Conservation (phyloP, 129 eudicot species). For the Silybum marianum region DNA sequence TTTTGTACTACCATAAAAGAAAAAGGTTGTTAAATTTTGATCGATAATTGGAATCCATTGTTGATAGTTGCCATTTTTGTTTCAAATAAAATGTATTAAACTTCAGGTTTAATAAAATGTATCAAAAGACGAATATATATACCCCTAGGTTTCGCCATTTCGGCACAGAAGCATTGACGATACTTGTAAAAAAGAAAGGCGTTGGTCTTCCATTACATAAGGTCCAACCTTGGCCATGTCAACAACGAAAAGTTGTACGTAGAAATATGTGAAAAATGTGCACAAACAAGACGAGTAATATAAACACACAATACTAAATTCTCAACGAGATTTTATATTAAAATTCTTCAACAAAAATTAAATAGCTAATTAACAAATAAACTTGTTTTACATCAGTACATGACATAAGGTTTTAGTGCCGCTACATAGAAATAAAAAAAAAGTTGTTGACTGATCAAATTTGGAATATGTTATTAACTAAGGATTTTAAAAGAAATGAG, state of each 20-base stretch:
- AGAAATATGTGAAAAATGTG: not conserved
- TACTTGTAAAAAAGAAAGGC: too few species aligned
- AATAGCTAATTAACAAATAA: not conserved
- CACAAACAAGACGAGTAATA: not conserved
- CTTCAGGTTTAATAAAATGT: too few species aligned
- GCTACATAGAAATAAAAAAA: not conserved
- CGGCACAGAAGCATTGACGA: too few species aligned
- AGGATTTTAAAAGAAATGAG: constrained; percentile 11
- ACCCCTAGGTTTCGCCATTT: too few species aligned
- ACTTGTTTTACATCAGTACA: not conserved
- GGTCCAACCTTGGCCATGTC: not conserved
- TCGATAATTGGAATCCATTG: too few species aligned
- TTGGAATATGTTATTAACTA: not conserved
- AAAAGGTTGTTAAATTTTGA: too few species aligned
- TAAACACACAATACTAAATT: not conserved
- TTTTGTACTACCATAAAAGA: too few species aligned
- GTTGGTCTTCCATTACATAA: too few species aligned
- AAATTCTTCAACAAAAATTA: not conserved
- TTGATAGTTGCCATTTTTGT: too few species aligned
- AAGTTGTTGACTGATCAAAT: not conserved
- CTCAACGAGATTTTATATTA: not conserved
- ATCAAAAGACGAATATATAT: too few species aligned
- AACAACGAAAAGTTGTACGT: not conserved
- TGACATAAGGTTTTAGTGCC: not conserved
- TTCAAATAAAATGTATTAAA: too few species aligned